phyloP scores from a whole-genome alignment of 1,139 yeast genomes.

The Geotrichum australiense region DNA sequence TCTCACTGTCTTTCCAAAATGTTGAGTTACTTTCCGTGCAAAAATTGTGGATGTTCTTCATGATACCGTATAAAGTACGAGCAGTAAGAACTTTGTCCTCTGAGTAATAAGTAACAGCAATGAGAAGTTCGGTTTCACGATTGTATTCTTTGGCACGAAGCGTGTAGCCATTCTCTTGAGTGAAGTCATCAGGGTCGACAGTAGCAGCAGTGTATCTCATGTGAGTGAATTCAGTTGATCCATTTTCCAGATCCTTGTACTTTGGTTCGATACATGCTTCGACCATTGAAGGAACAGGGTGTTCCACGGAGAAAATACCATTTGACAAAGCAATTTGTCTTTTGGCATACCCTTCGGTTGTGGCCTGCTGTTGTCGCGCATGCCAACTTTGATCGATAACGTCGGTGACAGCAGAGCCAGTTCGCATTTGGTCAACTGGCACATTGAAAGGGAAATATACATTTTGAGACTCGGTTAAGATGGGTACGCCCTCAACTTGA shows the following conservation, averaged over 20 bases:
- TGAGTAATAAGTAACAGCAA: slow-evolving; percentile 79
- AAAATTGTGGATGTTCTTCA: slow-evolving; percentile 83
- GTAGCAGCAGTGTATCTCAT: slow-evolving; percentile 76
- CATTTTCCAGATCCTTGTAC: slow-evolving; percentile 57
- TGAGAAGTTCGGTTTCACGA: slow-evolving; percentile 79
- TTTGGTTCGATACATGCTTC: slow-evolving; percentile 49
- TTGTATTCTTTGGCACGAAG: slow-evolving; percentile 67
- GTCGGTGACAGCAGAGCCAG: slow-evolving; percentile 15
- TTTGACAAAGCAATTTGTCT: slow-evolving; percentile 58
- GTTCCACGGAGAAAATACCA: slow-evolving; percentile 68
- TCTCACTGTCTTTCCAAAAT: slow-evolving; percentile 65
- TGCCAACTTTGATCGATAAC: slow-evolving; percentile 21
- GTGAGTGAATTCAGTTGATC: slow-evolving; percentile 56
- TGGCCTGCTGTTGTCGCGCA: slow-evolving; percentile 35
- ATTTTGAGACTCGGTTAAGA: slow-evolving; percentile 2
- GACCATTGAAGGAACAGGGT: slow-evolving; percentile 66
- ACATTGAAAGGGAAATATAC: slow-evolving; percentile 12
- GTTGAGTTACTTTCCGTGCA: slow-evolving; percentile 54
- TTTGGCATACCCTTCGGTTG: slow-evolving; percentile 54
- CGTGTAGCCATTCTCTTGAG: slow-evolving; percentile 58
- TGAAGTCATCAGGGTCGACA: slow-evolving; percentile 74
- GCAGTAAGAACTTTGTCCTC: slow-evolving; percentile 86
- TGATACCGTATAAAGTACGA: slow-evolving; percentile 85
- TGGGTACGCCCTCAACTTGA: slow-evolving; percentile 9
- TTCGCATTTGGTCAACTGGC: slow-evolving; percentile 18